Evolutionary conservation across 2,329 filamentous ascomycete genomes (phyloP), one percentile per base, ranked within the genome.

Genomic region (Alternaria longipes): DNA sequence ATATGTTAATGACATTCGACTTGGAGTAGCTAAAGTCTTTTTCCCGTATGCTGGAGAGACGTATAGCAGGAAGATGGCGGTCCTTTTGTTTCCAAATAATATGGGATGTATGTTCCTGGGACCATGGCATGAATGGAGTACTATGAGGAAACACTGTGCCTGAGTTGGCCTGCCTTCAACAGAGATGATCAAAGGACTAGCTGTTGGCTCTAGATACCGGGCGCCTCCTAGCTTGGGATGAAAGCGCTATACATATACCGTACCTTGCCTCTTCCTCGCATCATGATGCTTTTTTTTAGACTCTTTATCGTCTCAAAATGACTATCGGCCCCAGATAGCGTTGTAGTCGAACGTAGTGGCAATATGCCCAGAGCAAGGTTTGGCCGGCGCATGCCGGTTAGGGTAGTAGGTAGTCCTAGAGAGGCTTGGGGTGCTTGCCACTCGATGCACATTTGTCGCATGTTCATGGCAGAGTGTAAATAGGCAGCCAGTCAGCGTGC

Each of bases 401-500:
- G 20, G 44, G n/a, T 24, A 22, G 30, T 28, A 14, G 20, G 50
- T 30, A 51, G 20, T 40, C 24, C 52, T 14, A 26, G 41, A 45
- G 24, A 41, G 58, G 58, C 26, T 41, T 56, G 46, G 46, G 38
- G 26, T 30, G 26, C 4, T 26, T 30, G 58, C 46, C 53, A 46
- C 46, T 32, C 40, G 45, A 49, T n/a, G 30, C 22, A 45, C 22
- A 38, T 36, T 22, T 49, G 59, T 59, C 50, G 59, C 55, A 40
- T 38, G 49, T 58, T 50, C 38, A 41, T 42, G 51, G 40, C 47
- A 30, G 50, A 51, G 50, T 18, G 46, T 41, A 22, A 54, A 50
- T 34, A 56, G 57, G 49, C 49, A 57, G 50, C 60, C 60, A 60
- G 53, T 62, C 40, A 60, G 36, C 12, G 18, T 41, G 28, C 47